Conservation (phyloP, 2,329 filamentous ascomycete species). For the Phialocephala subalpina region DNA sequence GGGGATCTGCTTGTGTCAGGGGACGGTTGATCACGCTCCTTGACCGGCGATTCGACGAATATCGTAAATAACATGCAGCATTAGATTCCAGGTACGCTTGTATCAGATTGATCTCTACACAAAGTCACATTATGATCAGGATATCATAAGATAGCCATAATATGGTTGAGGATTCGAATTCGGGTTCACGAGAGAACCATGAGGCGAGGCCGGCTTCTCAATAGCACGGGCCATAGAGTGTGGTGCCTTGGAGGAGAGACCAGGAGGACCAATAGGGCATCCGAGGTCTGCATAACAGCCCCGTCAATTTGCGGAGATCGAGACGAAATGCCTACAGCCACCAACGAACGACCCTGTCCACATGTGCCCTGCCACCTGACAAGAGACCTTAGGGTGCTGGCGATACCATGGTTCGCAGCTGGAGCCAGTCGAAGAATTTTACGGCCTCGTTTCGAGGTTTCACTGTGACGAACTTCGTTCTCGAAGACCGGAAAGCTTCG, state of each 20-base stretch:
- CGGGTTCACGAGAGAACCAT: neutral
- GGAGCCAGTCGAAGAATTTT: constrained; percentile 23
- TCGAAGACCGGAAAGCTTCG: constrained; percentile 34
- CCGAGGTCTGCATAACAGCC: constrained; percentile 30
- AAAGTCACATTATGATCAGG: constrained; percentile 30
- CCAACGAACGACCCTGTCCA: constrained; percentile 4
- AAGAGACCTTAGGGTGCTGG: constrained; percentile 4
- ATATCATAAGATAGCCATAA: constrained; percentile 30
- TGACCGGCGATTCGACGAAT: constrained; percentile 21
- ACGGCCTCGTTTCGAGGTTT: constrained; percentile 30
- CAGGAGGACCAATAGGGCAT: constrained; percentile 16
- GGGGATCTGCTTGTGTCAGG: constrained; percentile 25
- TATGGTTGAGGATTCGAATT: constrained; percentile 14
- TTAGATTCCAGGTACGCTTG: constrained; percentile 36
- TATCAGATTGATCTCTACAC: constrained; percentile 37
- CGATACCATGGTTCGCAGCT: constrained; percentile 7
- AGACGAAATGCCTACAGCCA: constrained; percentile 37
- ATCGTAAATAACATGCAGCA: constrained; percentile 31
- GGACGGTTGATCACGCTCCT: constrained; percentile 15
- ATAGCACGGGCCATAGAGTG: constrained; percentile 30
- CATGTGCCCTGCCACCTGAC: constrained; percentile 30
- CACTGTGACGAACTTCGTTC: constrained; percentile 27
- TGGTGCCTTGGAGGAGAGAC: constrained; percentile 9
- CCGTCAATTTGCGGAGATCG: constrained; percentile 34
- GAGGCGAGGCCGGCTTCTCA: constrained; percentile 22